Base-by-base conservation (phyloP, 116 monocot species). In the Posidonia oceanica region DNA sequence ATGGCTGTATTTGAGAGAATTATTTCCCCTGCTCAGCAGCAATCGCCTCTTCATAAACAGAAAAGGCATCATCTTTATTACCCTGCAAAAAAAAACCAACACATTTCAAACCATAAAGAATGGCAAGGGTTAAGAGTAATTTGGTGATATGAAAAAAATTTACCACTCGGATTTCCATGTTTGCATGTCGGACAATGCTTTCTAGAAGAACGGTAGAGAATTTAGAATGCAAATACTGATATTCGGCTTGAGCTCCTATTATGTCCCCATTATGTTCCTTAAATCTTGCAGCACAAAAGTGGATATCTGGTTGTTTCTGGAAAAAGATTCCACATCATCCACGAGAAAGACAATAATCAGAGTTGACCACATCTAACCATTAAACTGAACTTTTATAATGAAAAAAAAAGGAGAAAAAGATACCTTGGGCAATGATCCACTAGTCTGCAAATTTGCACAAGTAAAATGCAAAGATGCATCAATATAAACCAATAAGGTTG, bases 301-400 rank as follows among this genome's bases (percentile, higher is more conserved):
- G 99, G 77, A 93, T 93, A 53, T 99, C 99, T 66, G 90, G 84
- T 61, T 86, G 93, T 80, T 88, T 99, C 99, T 99, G 86, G 68
- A 75, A 69, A 73, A 44, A 16, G 10, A 42, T 66, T n/a, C 39
- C 48, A 66, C 66, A 66, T 39, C 22, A 42, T 44, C 18, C 18
- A 15, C 40, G 8, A 66, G n/a, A 16, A 41, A 60, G 60, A 16
- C 4, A 59, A 60, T 22, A 7, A 60, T 20, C 0, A 60, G 22
- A 22, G 60, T n/a, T 7, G 16, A 29, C 8, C 8, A 2, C 18
- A 22, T 4, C 0, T 23, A 29, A 13, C 4, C 5, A 22, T 18
- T 10, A 60, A 60, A 21, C 2, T 10, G 10, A 60, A 7, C 29
- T 22, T 8, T 60, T 60, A 60, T 29, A 29, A 29, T 29, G n/a